These are phyloP conservation scores for Acanthamoeba triangularis DNA, from an alignment of 208 protist species.

Conservation along the genomic window DNA sequence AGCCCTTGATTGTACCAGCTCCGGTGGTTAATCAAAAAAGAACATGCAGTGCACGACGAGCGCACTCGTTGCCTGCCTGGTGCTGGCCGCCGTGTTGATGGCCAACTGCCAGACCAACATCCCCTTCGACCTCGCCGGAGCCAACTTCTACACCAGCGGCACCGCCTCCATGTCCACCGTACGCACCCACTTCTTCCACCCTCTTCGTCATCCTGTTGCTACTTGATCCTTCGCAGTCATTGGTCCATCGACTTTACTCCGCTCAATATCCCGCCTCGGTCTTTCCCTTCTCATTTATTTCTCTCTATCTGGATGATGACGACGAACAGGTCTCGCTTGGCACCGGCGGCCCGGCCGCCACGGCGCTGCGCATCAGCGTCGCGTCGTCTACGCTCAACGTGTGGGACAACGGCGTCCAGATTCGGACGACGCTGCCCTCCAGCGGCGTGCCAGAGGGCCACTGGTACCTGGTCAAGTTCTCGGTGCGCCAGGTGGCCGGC, in stretches of 20 bases:
- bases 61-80: too few species aligned
- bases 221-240: too few species aligned
- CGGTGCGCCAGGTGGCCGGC: constrained; percentile 15
- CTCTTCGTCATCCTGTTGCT: too few species aligned
- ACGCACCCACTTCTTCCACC: background rate
- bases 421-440: background rate
- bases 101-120: background rate
- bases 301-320: too few species aligned
- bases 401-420: background rate
- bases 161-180: background rate
- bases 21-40: too few species aligned
- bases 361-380: background rate
- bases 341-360: background rate
- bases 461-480: constrained; percentile 49
- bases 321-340: background rate
- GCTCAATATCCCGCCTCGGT: too few species aligned
- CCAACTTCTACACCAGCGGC: background rate
- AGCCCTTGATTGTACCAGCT: too few species aligned
- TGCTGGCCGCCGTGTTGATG: too few species aligned
- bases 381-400: background rate
- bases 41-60: too few species aligned
- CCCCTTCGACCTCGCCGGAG: background rate
- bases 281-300: too few species aligned
- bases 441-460: background rate
- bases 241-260: too few species aligned